phyloP scores from a whole-genome alignment of 345 rosid species.

The Brassica cretica region DNA sequence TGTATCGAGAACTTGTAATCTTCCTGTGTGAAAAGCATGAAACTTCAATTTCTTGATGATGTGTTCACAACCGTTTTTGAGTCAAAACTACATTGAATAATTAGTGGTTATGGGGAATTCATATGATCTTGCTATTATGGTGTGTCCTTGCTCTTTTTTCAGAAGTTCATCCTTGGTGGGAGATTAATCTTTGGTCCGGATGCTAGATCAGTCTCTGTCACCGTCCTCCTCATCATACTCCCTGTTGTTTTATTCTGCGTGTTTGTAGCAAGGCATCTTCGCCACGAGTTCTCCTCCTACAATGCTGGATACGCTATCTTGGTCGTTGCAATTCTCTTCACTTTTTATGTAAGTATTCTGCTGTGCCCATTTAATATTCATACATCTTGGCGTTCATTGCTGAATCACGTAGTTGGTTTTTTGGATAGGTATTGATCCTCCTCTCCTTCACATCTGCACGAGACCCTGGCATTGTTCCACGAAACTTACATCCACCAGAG shows the following conservation, averaged over 20 bases:
- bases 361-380: constrained; percentile 10
- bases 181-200: constrained; percentile 98
- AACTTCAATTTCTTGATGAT: not conserved
- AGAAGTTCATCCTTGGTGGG: constrained; percentile 88
- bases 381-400: not conserved
- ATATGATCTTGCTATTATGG: constrained; percentile 4
- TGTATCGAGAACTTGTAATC: too few relatives aligned
- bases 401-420: constrained; percentile 29
- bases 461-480: constrained; percentile 94
- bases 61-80: not conserved
- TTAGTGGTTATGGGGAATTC: not conserved
- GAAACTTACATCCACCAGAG: constrained; percentile 93
- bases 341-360: constrained; percentile 65
- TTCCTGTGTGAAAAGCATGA: not conserved
- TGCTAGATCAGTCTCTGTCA: constrained; percentile 74
- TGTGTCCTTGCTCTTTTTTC: constrained; percentile 39
- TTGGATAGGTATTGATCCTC: constrained; percentile 71
- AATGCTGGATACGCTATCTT: constrained; percentile 80
- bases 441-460: constrained; percentile 85
- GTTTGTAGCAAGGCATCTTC: constrained; percentile 92
- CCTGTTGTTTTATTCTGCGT: constrained; percentile 80
- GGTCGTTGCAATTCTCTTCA: constrained; percentile 67
- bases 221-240: constrained; percentile 68
- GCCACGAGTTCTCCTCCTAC: constrained; percentile 70
- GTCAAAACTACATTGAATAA: not conserved